Evolutionary conservation across 2,329 filamentous ascomycete species (phyloP).

Genomic region (Ambrosiella xylebori): DNA sequence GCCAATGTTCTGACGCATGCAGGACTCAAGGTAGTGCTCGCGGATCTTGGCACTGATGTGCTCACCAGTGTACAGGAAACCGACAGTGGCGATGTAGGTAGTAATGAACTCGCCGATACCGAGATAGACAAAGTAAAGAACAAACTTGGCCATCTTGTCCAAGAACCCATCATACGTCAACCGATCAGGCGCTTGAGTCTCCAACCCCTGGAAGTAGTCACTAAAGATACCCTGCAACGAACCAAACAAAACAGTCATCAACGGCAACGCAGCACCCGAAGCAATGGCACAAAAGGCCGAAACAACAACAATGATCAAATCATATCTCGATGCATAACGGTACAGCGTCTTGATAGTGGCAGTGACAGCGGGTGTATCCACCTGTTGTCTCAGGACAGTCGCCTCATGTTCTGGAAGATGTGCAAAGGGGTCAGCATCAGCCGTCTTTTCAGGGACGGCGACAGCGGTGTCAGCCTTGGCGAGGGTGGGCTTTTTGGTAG

Average conservation of each 20-base stretch:
- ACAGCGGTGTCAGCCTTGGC: neutral
- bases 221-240: conserved; percentile 57
- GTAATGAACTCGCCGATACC: conserved; percentile 55
- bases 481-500: neutral
- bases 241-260: conserved; percentile 73
- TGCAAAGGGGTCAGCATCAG: conserved; percentile 32
- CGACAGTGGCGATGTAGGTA: conserved; percentile 65
- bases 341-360: conserved; percentile 49
- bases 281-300: conserved; percentile 48
- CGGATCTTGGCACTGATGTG: conserved; percentile 65
- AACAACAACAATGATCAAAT: conserved; percentile 45
- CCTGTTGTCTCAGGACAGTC: conserved; percentile 49
- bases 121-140: conserved; percentile 74
- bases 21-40: conserved; percentile 67
- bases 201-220: conserved; percentile 34
- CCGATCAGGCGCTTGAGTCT: conserved; percentile 22
- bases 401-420: conserved; percentile 50
- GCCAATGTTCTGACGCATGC: conserved; percentile 74
- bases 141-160: conserved; percentile 40
- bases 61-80: conserved; percentile 78
- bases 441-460: neutral
- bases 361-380: conserved; percentile 45
- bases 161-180: conserved; percentile 39
- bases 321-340: conserved; percentile 50
- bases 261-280: conserved; percentile 56